Conservation (phyloP, 495 filamentous ascomycete species). For the Neurospora sp. region DNA sequence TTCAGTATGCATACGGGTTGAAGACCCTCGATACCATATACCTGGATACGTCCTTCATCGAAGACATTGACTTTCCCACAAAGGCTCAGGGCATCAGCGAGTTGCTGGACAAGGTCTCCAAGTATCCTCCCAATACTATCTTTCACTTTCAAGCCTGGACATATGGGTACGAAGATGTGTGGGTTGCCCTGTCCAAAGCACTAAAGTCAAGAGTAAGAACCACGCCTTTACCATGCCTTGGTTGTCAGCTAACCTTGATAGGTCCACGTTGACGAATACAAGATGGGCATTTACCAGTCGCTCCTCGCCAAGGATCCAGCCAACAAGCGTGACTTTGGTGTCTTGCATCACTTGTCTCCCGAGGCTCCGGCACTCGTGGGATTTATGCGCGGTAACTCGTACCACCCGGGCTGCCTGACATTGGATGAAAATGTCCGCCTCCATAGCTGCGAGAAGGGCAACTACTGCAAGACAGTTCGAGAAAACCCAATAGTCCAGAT, state of each 20-base stretch:
- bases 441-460: slow-evolving; percentile 78
- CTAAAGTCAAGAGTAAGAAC: slow-evolving; percentile 50
- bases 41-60: slow-evolving; percentile 74
- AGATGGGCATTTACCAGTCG: slow-evolving; percentile 61
- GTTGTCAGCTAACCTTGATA: slow-evolving; percentile 21
- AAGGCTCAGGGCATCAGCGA: slow-evolving; percentile 69
- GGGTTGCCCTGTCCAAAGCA: slow-evolving; percentile 66
- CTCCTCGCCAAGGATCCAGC: slow-evolving; percentile 33
- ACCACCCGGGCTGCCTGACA: slow-evolving; percentile 63
- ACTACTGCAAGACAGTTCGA: slow-evolving; percentile 48
- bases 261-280: slow-evolving; percentile 80
- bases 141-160: slow-evolving; percentile 92
- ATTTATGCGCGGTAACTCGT: slow-evolving; percentile 63
- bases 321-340: slow-evolving; percentile 14
- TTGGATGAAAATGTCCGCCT: slow-evolving; percentile 52
- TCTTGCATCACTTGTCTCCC: slow-evolving; percentile 31
- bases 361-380: slow-evolving; percentile 65
- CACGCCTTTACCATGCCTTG: background rate
- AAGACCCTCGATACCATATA: slow-evolving; percentile 71
- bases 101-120: slow-evolving; percentile 55
- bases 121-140: slow-evolving; percentile 63
- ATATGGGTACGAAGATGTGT: slow-evolving; percentile 87
- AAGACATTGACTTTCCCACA: slow-evolving; percentile 33
- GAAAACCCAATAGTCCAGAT: slow-evolving; percentile 60
- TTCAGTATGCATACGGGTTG: slow-evolving; percentile 61